These are phyloP conservation scores for Poronia punctata DNA, from an alignment of 495 filamentous ascomycete genomes.

Conservation along the genomic window DNA sequence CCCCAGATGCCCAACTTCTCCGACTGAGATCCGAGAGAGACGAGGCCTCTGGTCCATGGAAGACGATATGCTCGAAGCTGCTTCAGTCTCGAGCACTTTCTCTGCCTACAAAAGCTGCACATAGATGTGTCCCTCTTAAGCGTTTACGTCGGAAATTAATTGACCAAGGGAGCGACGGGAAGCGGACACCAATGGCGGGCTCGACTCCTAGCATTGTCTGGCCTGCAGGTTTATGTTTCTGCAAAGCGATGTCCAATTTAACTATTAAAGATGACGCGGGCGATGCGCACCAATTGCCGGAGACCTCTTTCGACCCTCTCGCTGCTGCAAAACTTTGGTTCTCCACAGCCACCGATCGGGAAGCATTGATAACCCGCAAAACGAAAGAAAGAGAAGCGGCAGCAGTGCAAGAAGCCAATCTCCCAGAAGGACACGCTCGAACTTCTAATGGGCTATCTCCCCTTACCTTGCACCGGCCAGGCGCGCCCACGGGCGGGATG, in stretches of 20 bases:
- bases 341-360: conserved; percentile 38
- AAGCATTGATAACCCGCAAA: conserved; percentile 38
- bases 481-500: conserved; percentile 53
- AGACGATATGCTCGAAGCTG: conserved; percentile 30
- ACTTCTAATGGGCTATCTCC: conserved; percentile 32
- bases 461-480: conserved; percentile 42
- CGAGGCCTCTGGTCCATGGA: conserved; percentile 37
- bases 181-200: conserved; percentile 30
- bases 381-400: conserved; percentile 47
- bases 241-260: conserved; percentile 26
- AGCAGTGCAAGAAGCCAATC: conserved; percentile 34
- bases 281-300: conserved; percentile 9
- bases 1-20: conserved; percentile 40
- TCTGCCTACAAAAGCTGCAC: conserved; percentile 19
- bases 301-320: conserved; percentile 50
- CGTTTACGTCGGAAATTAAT: conserved; percentile 29
- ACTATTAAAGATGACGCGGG: conserved; percentile 16
- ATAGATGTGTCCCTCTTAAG: conserved; percentile 21
- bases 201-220: conserved; percentile 34
- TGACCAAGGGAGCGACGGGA: conserved; percentile 35
- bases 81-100: conserved; percentile 37
- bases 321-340: conserved; percentile 66
- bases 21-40: conserved; percentile 29
- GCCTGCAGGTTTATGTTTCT: conserved; percentile 46
- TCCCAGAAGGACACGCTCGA: conserved; percentile 29